Base-by-base conservation (phyloP, 2,329 filamentous ascomycete species). In the Cercospora zeae-maydis region DNA sequence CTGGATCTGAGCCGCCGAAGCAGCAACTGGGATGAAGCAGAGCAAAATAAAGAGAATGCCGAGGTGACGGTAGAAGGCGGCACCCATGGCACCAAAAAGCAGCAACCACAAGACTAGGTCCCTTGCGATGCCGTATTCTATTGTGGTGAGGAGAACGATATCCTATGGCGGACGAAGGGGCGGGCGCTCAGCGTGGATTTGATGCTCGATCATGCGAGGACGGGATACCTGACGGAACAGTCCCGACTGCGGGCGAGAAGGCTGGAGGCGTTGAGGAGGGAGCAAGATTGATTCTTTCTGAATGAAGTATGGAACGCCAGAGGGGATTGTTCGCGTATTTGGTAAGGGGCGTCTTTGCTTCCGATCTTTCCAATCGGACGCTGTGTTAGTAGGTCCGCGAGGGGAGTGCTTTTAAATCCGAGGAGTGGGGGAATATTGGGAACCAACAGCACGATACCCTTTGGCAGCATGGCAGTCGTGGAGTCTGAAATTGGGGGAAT, bases 1-100 rank as follows among this genome's bases (percentile, higher is more conserved):
- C 58, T 67, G 36, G 59, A 63, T 34, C n/a, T 66, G 47, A 64
- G 66, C 53, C 56, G 65, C 11, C 36, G 65, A 34, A 65, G 63
- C 56, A 68, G 66, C 54, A 63, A 65, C 24, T 67, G 65, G 65
- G 49, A 60, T 13, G 64, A 63, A 19, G 10, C 36, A 6, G 62
- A 61, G 33, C 45, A 67, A 13, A 58, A 59, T 6, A 63, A 64
- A 14, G 63, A 63, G 52, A 51, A 61, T 19, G 47, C 10, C 4
- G 39, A 45, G 3, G 19, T 3, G 1, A 5, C 11, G 10, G 10
- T 24, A 4, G 39, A 45, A 1, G 2, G 3, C 14, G 45, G 7
- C 14, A 52, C 61, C 9, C 37, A 8, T 4, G 24, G 49, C 24
- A 34, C 39, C 24, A 62, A 58, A 47, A 62, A 61, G 42, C 56